Evolutionary conservation across 768 basidiomycete species (phyloP).

Genomic region (Panaeolus cyanescens): DNA sequence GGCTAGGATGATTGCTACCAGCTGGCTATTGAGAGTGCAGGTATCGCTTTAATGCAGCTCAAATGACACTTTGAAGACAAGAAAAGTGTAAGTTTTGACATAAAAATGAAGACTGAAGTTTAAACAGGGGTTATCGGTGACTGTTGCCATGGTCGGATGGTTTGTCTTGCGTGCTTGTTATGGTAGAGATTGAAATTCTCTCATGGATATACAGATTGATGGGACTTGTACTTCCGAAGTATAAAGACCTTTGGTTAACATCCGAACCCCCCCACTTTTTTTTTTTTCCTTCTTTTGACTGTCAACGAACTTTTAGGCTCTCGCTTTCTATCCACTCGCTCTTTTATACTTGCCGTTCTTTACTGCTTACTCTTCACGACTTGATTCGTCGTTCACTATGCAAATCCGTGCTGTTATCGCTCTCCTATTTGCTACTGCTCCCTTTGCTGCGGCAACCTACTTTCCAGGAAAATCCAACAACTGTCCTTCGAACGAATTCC

Average conservation of each 20-base stretch:
- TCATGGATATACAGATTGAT: background rate
- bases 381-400: conserved; percentile 12
- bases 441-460: conserved; percentile 31
- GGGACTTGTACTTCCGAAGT: background rate
- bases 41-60: background rate
- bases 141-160: background rate
- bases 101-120: background rate
- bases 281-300: background rate
- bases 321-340: background rate
- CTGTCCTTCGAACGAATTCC: conserved; percentile 22
- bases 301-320: background rate
- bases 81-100: background rate
- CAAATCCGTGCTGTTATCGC: conserved; percentile 27
- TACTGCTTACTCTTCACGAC: background rate
- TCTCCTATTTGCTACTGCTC: conserved; percentile 35
- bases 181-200: conserved; percentile 1
- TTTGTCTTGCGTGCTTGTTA: too few species aligned
- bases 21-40: background rate
- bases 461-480: conserved; percentile 23
- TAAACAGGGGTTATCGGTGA: background rate
- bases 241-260: background rate
- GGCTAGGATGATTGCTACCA: background rate
- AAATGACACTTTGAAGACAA: background rate
- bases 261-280: background rate
- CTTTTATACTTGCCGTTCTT: background rate